Conservation (phyloP, 2,329 filamentous ascomycete genomes). For the Incumbomyces lentus region DNA sequence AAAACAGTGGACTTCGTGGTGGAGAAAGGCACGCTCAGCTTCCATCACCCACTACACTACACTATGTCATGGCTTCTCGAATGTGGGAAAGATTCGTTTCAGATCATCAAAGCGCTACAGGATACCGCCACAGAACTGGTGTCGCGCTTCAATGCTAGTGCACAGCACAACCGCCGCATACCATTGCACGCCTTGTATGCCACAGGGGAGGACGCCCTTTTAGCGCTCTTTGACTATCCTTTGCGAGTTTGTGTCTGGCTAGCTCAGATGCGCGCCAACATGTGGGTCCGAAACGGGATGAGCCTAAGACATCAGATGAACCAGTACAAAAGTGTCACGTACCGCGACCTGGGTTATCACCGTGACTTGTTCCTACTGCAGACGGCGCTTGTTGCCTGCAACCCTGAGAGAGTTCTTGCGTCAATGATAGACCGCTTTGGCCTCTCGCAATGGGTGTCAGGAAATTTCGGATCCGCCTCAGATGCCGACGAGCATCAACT, state of each 20-base stretch:
- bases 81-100: slow-evolving; percentile 51
- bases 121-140: slow-evolving; percentile 57
- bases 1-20: slow-evolving; percentile 78
- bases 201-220: slow-evolving; percentile 59
- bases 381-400: slow-evolving; percentile 75
- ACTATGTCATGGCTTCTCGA: slow-evolving; percentile 93
- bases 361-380: slow-evolving; percentile 91
- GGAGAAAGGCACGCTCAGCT: slow-evolving; percentile 84
- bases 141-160: slow-evolving; percentile 14
- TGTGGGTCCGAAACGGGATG: slow-evolving; percentile 98
- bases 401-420: slow-evolving; percentile 71
- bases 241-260: slow-evolving; percentile 91
- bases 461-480: slow-evolving; percentile 62
- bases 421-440: slow-evolving; percentile 88
- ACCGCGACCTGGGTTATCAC: slow-evolving; percentile 86
- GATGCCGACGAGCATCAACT: slow-evolving; percentile 80
- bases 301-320: slow-evolving; percentile 90
- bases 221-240: slow-evolving; percentile 86
- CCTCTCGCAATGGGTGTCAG: slow-evolving; percentile 76
- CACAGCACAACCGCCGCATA: not conserved
- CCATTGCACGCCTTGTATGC: slow-evolving; percentile 11
- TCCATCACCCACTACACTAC: slow-evolving; percentile 94
- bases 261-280: slow-evolving; percentile 93
- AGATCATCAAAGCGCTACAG: slow-evolving; percentile 47
- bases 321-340: slow-evolving; percentile 79